These are phyloP conservation scores for Pascua guehoae DNA, from an alignment of 1,284 basidiomycete species.

Conservation along the genomic window DNA sequence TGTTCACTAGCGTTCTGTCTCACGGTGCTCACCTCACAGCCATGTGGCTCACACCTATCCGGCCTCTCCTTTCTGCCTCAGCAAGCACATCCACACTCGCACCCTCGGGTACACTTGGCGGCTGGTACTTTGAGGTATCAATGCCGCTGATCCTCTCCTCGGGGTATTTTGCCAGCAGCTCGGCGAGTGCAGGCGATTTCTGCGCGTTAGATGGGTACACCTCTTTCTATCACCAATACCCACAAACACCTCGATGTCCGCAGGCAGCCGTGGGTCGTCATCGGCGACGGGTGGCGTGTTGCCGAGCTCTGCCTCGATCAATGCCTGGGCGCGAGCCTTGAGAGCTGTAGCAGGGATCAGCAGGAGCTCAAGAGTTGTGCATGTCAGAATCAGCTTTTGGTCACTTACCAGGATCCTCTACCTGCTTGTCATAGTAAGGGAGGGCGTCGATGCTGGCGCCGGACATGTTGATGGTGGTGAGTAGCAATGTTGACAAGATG, in stretches of 20 bases:
- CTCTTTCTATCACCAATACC: constrained; percentile 6
- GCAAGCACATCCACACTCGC: constrained; percentile 75
- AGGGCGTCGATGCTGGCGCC: constrained; percentile 65
- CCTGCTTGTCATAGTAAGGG: constrained; percentile 91
- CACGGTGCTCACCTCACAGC: constrained; percentile 62
- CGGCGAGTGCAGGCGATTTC: constrained; percentile 54
- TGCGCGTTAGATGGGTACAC: constrained; percentile 12
- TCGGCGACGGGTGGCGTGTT: constrained; percentile 29
- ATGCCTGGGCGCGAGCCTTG: constrained; percentile 35
- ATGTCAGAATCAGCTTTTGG: constrained; percentile 46
- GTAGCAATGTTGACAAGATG: constrained; percentile 4
- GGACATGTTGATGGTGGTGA: constrained; percentile 24
- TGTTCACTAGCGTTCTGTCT: too few relatives aligned
- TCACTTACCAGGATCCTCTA: constrained; percentile 70
- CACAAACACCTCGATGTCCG: constrained; percentile 54
- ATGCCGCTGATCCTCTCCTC: constrained; percentile 58
- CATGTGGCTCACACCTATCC: constrained; percentile 86
- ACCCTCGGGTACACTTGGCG: constrained; percentile 61
- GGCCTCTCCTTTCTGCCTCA: constrained; percentile 70
- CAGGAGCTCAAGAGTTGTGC: constrained; percentile 62
- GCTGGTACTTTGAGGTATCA: constrained; percentile 74
- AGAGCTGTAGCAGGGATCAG: not conserved
- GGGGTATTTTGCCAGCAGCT: constrained; percentile 66
- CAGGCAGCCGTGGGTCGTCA: constrained; percentile 68
- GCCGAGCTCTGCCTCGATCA: constrained; percentile 47